A percentile compares a stretch with the other conserved stretches of the same genome.
phyloP scores from a whole-genome alignment of 352 stramenopile genomes.

The Pythium utonaiense region DNA sequence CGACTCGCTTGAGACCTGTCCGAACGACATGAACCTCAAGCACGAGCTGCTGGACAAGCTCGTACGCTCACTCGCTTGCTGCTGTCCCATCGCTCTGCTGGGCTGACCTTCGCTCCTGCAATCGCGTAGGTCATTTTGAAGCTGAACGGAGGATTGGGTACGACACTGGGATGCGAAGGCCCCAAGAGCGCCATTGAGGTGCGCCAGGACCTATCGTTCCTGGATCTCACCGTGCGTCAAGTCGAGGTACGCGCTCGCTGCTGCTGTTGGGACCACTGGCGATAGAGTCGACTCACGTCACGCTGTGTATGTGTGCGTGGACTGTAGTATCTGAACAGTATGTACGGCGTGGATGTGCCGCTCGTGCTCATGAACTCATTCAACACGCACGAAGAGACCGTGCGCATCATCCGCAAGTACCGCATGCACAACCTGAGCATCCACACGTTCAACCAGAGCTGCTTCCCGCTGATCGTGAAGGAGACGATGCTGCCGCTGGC shows the following conservation, averaged over 20 bases:
- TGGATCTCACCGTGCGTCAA: constrained; percentile 99
- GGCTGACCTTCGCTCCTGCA: no score
- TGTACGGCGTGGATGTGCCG: constrained; percentile 94
- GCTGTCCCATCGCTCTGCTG: no score
- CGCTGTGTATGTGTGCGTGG: not conserved
- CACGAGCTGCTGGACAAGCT: constrained; percentile 95
- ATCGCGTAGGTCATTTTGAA: constrained; percentile 97
- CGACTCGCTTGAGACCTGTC: constrained; percentile 81
- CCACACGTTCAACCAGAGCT: constrained; percentile 94
- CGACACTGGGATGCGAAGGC: constrained; percentile 94
- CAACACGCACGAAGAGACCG: constrained; percentile 97
- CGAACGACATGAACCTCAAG: constrained; percentile 90
- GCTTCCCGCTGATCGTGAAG: constrained; percentile 90
- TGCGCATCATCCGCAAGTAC: constrained; percentile 97
- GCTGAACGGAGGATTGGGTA: constrained; percentile 99
- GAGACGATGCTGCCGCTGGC: constrained; percentile 88
- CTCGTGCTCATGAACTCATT: constrained; percentile 99
- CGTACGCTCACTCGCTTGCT: no score
- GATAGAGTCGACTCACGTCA: no score
- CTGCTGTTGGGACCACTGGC: no score
- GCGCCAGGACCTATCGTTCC: constrained; percentile 92
- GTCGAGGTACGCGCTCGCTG: constrained; percentile 63
- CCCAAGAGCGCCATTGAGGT: constrained; percentile 94
- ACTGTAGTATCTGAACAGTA: constrained; percentile 89
- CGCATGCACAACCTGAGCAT: constrained; percentile 94